phyloP scores from a whole-genome alignment of 1,139 yeast genomes.

The Suhomyces guaymorum region DNA sequence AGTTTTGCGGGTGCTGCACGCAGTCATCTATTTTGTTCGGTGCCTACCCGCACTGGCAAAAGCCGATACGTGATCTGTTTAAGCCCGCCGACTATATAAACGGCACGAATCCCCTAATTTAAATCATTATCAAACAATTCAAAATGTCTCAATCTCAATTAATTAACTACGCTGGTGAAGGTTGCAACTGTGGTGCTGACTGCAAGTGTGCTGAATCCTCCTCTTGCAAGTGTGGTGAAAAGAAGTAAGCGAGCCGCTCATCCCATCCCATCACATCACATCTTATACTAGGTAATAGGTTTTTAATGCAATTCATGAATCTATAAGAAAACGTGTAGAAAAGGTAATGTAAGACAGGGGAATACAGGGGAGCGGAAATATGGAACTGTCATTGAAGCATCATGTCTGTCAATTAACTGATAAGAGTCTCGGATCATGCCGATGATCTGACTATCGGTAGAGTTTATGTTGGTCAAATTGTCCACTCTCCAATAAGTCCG shows the following conservation, averaged over 20 bases:
- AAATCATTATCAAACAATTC: background rate
- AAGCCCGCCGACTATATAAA: slow-evolving; percentile 13
- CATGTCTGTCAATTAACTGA: too few relatives aligned
- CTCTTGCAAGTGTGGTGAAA: slow-evolving; percentile 26
- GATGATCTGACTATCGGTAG: too few relatives aligned
- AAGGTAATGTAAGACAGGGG: too few relatives aligned
- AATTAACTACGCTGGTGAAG: slow-evolving; percentile 20
- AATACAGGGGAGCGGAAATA: too few relatives aligned
- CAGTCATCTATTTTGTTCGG: slow-evolving; percentile 1
- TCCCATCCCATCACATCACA: too few relatives aligned
- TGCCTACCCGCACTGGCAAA: slow-evolving; percentile 2
- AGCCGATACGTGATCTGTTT: background rate
- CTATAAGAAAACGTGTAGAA: background rate
- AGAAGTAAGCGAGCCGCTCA: slow-evolving; percentile 18
- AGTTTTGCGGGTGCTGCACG: slow-evolving; percentile 2
- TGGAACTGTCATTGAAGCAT: too few relatives aligned
- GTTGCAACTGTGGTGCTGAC: slow-evolving; percentile 26
- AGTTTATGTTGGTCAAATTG: too few relatives aligned
- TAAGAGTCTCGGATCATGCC: too few relatives aligned
- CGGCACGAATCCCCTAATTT: background rate
- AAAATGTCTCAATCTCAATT: slow-evolving; percentile 19
- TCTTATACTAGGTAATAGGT: background rate
- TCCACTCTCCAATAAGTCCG: too few relatives aligned
- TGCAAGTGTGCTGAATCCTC: slow-evolving; percentile 28
- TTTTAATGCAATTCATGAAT: background rate